Percentiles rank a stretch among this genome's conserved stretches.
These are phyloP conservation scores for Brassica nigra DNA, from an alignment of 345 rosid genomes.

Conservation along the genomic window DNA sequence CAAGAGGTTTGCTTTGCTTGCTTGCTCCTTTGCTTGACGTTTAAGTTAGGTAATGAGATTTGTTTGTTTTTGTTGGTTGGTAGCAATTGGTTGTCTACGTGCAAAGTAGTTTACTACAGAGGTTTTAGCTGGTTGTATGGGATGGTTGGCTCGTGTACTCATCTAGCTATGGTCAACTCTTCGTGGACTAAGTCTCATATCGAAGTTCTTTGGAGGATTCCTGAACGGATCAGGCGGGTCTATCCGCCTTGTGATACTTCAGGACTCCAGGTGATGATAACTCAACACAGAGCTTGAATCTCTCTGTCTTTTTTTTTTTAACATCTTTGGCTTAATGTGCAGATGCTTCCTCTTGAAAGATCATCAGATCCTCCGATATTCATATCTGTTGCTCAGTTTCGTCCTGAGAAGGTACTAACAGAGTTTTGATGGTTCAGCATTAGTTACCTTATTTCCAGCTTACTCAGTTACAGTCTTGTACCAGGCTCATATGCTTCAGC, in stretches of 20 bases:
- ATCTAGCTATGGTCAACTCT: conserved; percentile 92
- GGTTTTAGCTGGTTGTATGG: conserved; percentile 86
- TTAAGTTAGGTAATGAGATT: neutral
- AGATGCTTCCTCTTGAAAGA: conserved; percentile 83
- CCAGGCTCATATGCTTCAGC: conserved; percentile 94
- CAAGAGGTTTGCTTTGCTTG: conserved; percentile 54
- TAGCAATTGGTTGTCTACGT: conserved; percentile 78
- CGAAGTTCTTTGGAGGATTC: conserved; percentile 79
- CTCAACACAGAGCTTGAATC: neutral
- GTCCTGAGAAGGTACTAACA: conserved; percentile 83
- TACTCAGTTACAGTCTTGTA: conserved; percentile 39
- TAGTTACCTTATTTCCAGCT: conserved; percentile 17
- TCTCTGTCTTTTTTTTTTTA: conserved; percentile 24
- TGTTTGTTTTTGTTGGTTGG: conserved; percentile 1
- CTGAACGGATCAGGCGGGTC: conserved; percentile 63
- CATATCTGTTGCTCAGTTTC: conserved; percentile 93
- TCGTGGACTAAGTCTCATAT: conserved; percentile 93
- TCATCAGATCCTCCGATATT: conserved; percentile 56
- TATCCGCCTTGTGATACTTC: conserved; percentile 97
- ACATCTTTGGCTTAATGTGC: conserved; percentile 21
- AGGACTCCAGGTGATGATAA: conserved; percentile 76
- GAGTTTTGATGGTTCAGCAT: conserved; percentile 37
- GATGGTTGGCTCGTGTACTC: conserved; percentile 80
- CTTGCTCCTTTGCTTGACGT: neutral
- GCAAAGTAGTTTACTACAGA: conserved; percentile 74